Base-by-base conservation (phyloP, 495 filamentous ascomycete species). In the Neurospora sp. region DNA sequence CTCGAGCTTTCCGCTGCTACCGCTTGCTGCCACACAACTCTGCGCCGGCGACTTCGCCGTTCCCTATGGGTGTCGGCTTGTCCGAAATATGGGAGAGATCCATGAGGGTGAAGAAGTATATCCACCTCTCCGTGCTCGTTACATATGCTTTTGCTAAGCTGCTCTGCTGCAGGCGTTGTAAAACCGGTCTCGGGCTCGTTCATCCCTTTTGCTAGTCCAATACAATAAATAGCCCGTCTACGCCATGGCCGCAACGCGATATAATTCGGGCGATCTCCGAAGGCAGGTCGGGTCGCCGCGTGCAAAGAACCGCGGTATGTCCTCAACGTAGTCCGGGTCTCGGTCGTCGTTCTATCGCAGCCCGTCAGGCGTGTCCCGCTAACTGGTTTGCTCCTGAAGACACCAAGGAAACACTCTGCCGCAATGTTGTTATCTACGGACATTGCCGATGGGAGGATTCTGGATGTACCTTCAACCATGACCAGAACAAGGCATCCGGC, bases 351-450 rank as follows among this genome's bases (percentile, higher is more conserved):
- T 66, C 38, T 69, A 39, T 31, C 19, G 48, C 36, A 54, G 69
- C 54, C 43, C 59, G 54, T 70, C 24, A 69, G 74, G 42, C 54
- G 28, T 62, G 54, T 17, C 37, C n/a, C 28, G 71, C 75, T 76
- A 42, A 76, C 37, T 45, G 39, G 70, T 17, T 70, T 69, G 21
- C 11, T 31, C 13, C 36, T 19, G 69, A 48, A 85, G 84, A 86
- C 71, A 82, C 91, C 71, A 97, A 94, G 82, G 94, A 95, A 76
- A 97, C 93, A 0, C 86, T 96, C 36, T 98, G 95, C 83, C 90
- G 94, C 75, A 97, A 98, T 81, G 90, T 98, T 15, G 88, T 93
- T 43, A 97, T 98, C 73, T 97, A 97, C 81, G 95, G 95, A 38
- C 90, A 94, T 80, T 98, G 95, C 81, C 91, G 93, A 70, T 97